phyloP scores from a whole-genome alignment of 148 eudicot genomes.

The Rhododendron williamsianum region DNA sequence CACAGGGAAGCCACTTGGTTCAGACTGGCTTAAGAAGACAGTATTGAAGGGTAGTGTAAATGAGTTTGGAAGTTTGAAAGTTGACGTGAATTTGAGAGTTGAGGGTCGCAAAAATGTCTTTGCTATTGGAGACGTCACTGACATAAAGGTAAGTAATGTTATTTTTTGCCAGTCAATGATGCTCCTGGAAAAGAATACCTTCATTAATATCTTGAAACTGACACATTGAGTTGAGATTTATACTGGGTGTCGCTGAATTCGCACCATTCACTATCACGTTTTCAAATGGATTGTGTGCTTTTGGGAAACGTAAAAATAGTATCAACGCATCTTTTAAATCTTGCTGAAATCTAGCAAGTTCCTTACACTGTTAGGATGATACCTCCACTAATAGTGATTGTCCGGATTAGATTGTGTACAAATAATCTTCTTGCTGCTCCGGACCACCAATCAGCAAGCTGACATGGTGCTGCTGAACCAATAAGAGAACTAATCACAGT shows the following conservation, averaged over 20 bases:
- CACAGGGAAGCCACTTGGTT: constrained; percentile 43
- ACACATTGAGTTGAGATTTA: not conserved
- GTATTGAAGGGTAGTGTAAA: constrained; percentile 38
- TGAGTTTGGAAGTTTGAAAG: constrained; percentile 38
- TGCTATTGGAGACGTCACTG: constrained; percentile 60
- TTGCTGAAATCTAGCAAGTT: not conserved
- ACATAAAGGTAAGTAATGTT: constrained; percentile 29
- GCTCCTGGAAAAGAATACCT: not conserved
- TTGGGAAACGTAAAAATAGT: not conserved
- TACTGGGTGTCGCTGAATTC: not conserved
- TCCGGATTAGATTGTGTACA: not conserved
- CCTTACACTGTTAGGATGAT: not conserved
- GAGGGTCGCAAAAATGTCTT: constrained; percentile 49
- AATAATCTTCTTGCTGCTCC: not conserved
- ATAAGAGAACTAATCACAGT: not conserved
- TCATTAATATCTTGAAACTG: not conserved
- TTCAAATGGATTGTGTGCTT: not conserved
- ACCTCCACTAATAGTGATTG: not conserved
- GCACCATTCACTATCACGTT: not conserved
- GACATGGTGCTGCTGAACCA: not conserved
- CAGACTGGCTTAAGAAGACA: constrained; percentile 45
- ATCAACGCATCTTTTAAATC: not conserved
- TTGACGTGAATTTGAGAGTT: constrained; percentile 48
- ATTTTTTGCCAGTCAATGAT: not conserved
- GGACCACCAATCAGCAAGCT: not conserved